Percentiles rank a stretch among this genome's conserved stretches.
phyloP scores from a whole-genome alignment of 768 basidiomycete species.

The Myochromella boudieri region DNA sequence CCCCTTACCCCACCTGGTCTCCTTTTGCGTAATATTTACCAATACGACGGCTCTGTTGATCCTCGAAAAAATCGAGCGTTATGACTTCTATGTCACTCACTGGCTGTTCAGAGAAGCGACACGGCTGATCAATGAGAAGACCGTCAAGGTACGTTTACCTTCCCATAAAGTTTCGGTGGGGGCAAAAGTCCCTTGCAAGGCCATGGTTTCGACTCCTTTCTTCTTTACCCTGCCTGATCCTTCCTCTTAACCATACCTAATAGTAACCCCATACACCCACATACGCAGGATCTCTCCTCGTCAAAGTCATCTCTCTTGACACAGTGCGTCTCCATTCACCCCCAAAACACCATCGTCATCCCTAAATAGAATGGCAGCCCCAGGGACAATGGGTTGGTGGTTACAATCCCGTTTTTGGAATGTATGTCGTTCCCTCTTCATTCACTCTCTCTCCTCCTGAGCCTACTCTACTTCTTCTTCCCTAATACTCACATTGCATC shows the following conservation, averaged over 20 bases:
- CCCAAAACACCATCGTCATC: slow-evolving; percentile 84
- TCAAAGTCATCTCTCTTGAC: slow-evolving; percentile 86
- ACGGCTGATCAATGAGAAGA: slow-evolving; percentile 73
- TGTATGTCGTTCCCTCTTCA: slow-evolving; percentile 43
- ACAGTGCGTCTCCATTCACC: slow-evolving; percentile 77
- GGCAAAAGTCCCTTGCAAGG: neutral
- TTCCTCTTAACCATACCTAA: neutral
- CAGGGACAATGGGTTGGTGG: slow-evolving; percentile 69
- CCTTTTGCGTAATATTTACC: neutral
- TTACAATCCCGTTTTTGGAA: slow-evolving; percentile 97
- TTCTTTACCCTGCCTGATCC: no score
- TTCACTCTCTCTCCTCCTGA: neutral
- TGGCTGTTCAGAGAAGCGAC: slow-evolving; percentile 93
- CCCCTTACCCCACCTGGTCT: slow-evolving; percentile 86
- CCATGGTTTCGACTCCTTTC: no score
- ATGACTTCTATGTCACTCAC: slow-evolving; percentile 85
- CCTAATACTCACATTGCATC: neutral
- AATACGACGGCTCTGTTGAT: slow-evolving; percentile 84
- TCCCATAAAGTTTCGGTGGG: no score
- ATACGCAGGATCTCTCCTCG: no score
- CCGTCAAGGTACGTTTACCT: slow-evolving; percentile 78
- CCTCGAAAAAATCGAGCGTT: slow-evolving; percentile 92
- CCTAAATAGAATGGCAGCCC: slow-evolving; percentile 85
- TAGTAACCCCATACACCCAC: neutral
- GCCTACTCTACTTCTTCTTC: no score